phyloP scores from a whole-genome alignment of 139 green algal species.

The Chlamydomonas asymmetrica region DNA sequence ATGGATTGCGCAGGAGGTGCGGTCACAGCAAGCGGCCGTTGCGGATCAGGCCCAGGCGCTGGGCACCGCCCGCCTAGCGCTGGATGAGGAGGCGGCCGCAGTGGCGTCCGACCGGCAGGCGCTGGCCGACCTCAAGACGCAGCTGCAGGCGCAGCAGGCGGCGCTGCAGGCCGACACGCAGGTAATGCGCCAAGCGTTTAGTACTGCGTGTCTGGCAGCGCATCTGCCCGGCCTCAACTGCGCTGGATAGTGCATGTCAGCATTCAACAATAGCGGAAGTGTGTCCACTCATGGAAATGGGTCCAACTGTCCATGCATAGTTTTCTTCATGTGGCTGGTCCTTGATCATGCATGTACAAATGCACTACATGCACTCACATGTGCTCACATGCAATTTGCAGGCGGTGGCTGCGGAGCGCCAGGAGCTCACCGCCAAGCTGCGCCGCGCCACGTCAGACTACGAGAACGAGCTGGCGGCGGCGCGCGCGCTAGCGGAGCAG shows the following conservation, averaged over 20 bases:
- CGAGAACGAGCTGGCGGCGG: slow-evolving; percentile 13
- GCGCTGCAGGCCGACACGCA: not conserved
- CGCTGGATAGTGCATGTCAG: too few species aligned
- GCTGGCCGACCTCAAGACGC: not conserved
- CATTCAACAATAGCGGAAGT: too few species aligned
- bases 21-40: not conserved
- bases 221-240: too few species aligned
- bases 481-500: slow-evolving; percentile 1
- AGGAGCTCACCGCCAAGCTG: slow-evolving; percentile 23
- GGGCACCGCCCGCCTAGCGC: not conserved
- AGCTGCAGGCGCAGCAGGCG: not conserved
- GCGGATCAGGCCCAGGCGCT: not conserved
- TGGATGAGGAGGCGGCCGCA: slow-evolving; percentile 1
- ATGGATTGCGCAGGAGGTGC: too few species aligned
- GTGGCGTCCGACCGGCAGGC: too few species aligned
- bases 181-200: not conserved
- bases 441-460: slow-evolving; percentile 16
- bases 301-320: too few species aligned
- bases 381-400: too few species aligned
- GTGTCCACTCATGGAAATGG: too few species aligned
- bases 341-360: too few species aligned
- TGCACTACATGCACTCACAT: too few species aligned
- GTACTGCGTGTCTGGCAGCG: too few species aligned
- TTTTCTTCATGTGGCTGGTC: too few species aligned
- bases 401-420: slow-evolving; percentile 15